These are phyloP conservation scores for Ceratocystis eucalypticola DNA, from an alignment of 2,329 filamentous ascomycete species.

Conservation along the genomic window DNA sequence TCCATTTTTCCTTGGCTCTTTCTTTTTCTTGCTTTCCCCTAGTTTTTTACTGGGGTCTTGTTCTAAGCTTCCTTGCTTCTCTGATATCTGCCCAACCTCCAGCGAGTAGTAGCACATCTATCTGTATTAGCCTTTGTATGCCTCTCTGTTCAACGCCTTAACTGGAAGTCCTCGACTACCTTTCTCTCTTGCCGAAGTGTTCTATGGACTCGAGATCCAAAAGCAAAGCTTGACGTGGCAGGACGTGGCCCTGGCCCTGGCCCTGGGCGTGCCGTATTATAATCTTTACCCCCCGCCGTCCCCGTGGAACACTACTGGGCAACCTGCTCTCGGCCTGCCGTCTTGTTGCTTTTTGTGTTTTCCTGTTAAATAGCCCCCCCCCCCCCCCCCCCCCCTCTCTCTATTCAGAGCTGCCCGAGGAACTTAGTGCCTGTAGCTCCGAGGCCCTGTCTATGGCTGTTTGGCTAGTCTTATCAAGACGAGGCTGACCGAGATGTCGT, in stretches of 20 bases:
- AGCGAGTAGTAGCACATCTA: background rate
- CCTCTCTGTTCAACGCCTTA: background rate
- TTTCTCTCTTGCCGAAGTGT: background rate
- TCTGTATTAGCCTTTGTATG: background rate
- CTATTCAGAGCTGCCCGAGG: background rate
- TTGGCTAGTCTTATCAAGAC: background rate
- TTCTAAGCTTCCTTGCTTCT: background rate
- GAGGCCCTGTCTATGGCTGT: background rate
- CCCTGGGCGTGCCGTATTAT: background rate
- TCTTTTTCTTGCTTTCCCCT: background rate
- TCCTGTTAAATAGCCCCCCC: too few relatives aligned
- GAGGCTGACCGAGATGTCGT: background rate
- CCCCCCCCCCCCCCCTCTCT: background rate
- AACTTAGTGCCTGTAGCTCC: background rate
- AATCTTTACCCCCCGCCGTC: background rate
- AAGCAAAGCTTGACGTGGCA: too few relatives aligned
- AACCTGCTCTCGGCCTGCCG: background rate
- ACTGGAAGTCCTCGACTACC: background rate
- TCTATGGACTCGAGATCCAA: too few relatives aligned
- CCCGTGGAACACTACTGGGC: background rate
- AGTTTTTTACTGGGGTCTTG: background rate
- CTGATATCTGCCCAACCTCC: slow-evolving; percentile 3
- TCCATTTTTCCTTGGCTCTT: background rate
- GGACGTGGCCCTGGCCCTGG: background rate
- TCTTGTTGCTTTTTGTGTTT: background rate